Conservation (phyloP, 2,329 filamentous ascomycete species). For the Aspergillus flavus region DNA sequence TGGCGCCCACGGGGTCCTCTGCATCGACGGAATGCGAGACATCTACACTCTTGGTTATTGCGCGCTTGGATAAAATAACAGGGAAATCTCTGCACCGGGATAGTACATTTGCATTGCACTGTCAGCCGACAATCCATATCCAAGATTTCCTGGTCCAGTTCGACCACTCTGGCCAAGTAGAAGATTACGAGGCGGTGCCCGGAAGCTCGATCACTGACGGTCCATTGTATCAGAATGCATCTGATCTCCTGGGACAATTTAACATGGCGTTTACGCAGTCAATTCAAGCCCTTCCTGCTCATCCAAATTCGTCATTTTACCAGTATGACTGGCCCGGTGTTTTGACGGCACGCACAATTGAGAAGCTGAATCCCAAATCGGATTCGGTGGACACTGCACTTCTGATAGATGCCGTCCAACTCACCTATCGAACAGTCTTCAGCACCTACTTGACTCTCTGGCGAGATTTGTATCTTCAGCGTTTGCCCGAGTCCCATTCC, state of each 20-base stretch:
- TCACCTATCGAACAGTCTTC: conserved; percentile 12
- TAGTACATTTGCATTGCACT: conserved; percentile 3
- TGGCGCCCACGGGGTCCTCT: neutral
- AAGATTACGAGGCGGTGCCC: neutral
- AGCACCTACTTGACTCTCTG: conserved; percentile 11
- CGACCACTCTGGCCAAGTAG: neutral
- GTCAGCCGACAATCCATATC: conserved; percentile 6
- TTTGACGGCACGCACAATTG: neutral
- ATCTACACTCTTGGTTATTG: neutral
- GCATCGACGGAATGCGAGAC: neutral
- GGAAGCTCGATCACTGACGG: neutral
- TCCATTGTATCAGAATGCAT: neutral
- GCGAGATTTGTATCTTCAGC: conserved; percentile 3
- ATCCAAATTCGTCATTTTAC: neutral
- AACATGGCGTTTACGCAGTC: neutral
- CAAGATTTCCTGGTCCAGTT: conserved; percentile 5
- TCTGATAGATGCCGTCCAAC: conserved; percentile 6
- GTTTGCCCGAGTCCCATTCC: neutral
- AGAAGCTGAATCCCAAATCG: neutral
- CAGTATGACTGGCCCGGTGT: neutral
- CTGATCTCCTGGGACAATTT: neutral
- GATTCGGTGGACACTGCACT: neutral
- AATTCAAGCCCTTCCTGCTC: neutral
- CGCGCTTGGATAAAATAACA: neutral
- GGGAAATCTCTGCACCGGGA: neutral